Evolutionary conservation across 257 asterid genomes (phyloP).

Genomic region (Salvia miltiorrhiza): DNA sequence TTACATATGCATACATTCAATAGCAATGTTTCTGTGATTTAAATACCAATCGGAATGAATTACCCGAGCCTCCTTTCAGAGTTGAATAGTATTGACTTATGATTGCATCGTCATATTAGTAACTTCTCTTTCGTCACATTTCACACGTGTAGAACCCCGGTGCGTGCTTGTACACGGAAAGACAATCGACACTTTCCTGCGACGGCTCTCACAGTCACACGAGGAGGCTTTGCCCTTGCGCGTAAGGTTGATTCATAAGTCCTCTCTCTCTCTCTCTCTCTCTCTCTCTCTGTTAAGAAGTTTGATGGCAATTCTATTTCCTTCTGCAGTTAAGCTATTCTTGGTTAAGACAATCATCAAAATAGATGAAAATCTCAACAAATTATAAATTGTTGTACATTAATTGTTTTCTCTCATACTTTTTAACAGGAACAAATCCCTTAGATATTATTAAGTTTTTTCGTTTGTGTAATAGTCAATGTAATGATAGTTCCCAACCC

Average conservation of each 20-base stretch:
- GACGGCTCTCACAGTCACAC: conserved; percentile 78
- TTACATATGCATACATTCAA: too few relatives aligned
- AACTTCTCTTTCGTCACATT: neutral
- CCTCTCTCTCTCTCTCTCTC: neutral
- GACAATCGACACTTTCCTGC: conserved; percentile 64
- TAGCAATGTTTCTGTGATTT: too few relatives aligned
- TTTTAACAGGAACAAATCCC: neutral
- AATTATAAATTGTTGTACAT: neutral
- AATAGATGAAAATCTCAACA: neutral
- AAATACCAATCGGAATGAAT: neutral
- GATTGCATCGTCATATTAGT: neutral
- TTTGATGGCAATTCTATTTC: neutral
- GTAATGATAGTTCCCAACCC: neutral
- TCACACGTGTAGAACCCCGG: conserved; percentile 58
- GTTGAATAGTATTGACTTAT: neutral
- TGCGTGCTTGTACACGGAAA: conserved; percentile 64
- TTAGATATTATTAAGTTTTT: neutral
- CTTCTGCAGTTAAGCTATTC: neutral
- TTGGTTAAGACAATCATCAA: neutral
- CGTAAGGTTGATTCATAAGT: conserved; percentile 26
- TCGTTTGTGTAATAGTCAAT: neutral
- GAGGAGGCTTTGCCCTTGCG: conserved; percentile 81
- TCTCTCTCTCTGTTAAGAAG: neutral
- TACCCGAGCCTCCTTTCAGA: neutral
- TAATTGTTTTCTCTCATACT: neutral